Percentiles rank a stretch among this genome's conserved stretches.
Conservation (phyloP, 441 rosid genomes). For the Caryocar brasiliense region DNA sequence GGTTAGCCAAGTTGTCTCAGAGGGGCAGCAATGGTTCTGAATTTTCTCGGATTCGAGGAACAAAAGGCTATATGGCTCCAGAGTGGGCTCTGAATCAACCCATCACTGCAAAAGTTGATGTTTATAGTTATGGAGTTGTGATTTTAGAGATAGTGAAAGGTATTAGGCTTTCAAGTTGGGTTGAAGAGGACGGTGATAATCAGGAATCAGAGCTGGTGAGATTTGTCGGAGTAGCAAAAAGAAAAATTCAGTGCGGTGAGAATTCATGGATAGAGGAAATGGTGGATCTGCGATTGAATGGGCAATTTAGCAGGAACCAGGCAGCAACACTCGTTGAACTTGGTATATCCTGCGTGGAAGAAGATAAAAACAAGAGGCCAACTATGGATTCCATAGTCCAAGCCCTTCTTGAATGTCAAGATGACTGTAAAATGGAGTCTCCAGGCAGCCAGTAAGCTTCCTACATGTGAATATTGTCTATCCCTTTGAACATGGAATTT, state of each 20-base stretch:
- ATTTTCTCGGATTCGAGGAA: constrained; percentile 23
- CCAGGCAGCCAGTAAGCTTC: neutral
- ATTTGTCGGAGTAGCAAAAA: constrained; percentile 17
- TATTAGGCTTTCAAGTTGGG: constrained; percentile 15
- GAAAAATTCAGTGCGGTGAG: constrained; percentile 6
- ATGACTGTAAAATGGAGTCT: neutral
- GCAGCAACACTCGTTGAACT: constrained; percentile 20
- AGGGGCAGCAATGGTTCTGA: constrained; percentile 14
- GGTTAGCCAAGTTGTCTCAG: constrained; percentile 22
- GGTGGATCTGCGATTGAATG: constrained; percentile 31
- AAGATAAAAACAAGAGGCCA: constrained; percentile 30
- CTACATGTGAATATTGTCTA: too few relatives aligned
- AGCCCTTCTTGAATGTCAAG: constrained; percentile 20
- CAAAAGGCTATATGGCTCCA: constrained; percentile 37
- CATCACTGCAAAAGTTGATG: constrained; percentile 31
- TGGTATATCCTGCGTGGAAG: constrained; percentile 26
- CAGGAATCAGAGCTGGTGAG: constrained; percentile 18
- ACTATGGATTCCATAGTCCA: constrained; percentile 31
- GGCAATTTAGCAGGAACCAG: constrained; percentile 15
- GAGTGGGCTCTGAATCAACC: constrained; percentile 31
- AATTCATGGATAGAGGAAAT: constrained; percentile 19
- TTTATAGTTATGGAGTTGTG: constrained; percentile 27
- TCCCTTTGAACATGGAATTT: too few relatives aligned
- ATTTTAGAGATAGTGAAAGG: constrained; percentile 28
- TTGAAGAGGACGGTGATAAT: constrained; percentile 6